Conservation (phyloP, 441 rosid species). For the Rhodomyrtus psidioides region DNA sequence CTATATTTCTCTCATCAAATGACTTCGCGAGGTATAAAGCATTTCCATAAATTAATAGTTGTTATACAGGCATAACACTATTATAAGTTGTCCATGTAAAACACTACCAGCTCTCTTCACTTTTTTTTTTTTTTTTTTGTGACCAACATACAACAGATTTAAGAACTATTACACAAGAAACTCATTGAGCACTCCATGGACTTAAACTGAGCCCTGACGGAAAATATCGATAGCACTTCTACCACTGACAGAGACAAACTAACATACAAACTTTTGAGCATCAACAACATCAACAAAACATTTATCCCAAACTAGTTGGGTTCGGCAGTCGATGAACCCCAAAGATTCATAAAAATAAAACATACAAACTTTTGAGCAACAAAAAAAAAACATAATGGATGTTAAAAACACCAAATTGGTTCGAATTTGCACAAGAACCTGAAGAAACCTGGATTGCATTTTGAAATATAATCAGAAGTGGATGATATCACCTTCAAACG, state of each 20-base stretch:
- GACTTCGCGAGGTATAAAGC: background rate
- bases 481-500: slow-evolving; percentile 58
- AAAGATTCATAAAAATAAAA: too few species aligned
- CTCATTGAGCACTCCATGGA: background rate
- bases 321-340: too few species aligned
- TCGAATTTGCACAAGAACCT: background rate
- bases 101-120: background rate
- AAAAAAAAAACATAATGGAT: background rate
- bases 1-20: background rate
- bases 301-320: too few species aligned
- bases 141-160: background rate
- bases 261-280: background rate
- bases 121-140: background rate
- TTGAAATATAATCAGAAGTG: background rate
- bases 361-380: background rate
- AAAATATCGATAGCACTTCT: background rate
- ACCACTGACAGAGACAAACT: background rate
- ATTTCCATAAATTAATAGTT: background rate
- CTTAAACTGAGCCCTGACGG: background rate
- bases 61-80: background rate
- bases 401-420: background rate
- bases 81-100: background rate
- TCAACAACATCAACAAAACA: too few species aligned
- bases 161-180: background rate
- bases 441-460: background rate